Percentiles rank a stretch among this genome's conserved stretches.
phyloP scores from a whole-genome alignment of 257 asterid genomes.

The Plectranthus barbatus region DNA sequence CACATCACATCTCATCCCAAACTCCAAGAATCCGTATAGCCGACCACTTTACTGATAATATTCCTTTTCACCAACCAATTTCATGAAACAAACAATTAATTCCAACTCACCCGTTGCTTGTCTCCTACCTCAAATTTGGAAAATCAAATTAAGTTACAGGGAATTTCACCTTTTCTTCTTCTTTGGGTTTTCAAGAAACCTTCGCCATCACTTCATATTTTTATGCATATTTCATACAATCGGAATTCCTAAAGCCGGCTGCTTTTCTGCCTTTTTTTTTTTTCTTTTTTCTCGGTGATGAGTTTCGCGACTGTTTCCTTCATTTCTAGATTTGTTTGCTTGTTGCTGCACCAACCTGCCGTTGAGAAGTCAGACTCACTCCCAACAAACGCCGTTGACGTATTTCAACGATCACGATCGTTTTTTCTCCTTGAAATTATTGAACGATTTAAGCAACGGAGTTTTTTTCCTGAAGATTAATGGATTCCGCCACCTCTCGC shows the following conservation, averaged over 20 bases:
- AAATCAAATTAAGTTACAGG: too few species aligned
- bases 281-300: constrained; percentile 13
- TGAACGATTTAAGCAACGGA: constrained; percentile 34
- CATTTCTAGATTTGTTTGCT: neutral
- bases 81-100: neutral
- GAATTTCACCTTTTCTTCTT: neutral
- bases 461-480: constrained; percentile 17
- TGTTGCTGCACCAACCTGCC: constrained; percentile 12
- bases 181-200: neutral
- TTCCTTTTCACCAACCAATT: constrained; percentile 1
- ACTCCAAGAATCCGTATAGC: constrained; percentile 13
- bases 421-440: constrained; percentile 33
- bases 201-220: neutral
- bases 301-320: constrained; percentile 2
- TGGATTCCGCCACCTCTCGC: constrained; percentile 80
- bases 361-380: constrained; percentile 26
- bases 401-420: constrained; percentile 49
- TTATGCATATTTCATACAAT: neutral
- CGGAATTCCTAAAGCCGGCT: neutral
- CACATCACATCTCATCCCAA: constrained; percentile 11
- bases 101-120: neutral
- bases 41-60: constrained; percentile 9
- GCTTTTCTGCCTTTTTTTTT: neutral
- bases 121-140: neutral
- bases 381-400: constrained; percentile 37